These are phyloP conservation scores for Silene noctiflora DNA, from an alignment of 179 eudicot genomes.

Conservation along the genomic window DNA sequence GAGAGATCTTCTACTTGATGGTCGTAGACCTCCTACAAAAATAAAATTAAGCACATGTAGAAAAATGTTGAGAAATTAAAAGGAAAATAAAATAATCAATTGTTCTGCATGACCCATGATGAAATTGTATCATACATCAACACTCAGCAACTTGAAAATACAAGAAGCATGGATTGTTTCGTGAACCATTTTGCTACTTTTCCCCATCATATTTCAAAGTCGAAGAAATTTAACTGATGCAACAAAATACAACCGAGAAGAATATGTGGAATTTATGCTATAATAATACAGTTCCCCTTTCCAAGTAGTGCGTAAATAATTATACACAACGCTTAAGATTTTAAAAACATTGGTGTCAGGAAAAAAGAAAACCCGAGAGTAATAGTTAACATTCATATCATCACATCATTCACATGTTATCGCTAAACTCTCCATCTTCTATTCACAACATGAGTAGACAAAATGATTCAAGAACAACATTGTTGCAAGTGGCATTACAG, in stretches of 20 bases:
- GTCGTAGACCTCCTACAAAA: conserved; percentile 60
- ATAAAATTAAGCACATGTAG: conserved; percentile 17
- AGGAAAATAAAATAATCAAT: neutral
- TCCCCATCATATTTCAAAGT: too few relatives aligned
- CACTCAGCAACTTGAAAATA: too few relatives aligned
- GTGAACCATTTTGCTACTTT: too few relatives aligned
- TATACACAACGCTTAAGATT: too few relatives aligned
- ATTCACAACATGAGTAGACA: neutral
- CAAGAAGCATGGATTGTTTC: too few relatives aligned
- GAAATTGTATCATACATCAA: neutral
- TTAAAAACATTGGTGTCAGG: neutral
- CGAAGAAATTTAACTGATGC: neutral
- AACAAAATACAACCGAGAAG: neutral
- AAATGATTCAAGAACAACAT: neutral
- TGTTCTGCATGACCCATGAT: neutral
- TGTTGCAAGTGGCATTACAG: neutral
- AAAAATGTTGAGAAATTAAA: conserved; percentile 11
- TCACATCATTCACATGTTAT: neutral
- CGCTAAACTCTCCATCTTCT: neutral
- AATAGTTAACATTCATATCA: neutral
- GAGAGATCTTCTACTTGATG: conserved; percentile 76
- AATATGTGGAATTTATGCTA: neutral
- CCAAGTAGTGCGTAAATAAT: neutral
- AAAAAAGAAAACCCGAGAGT: neutral
- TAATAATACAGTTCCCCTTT: neutral